Percentiles rank a stretch among this genome's conserved stretches.
These are phyloP conservation scores for Carnegiea gigantea DNA, from an alignment of 179 eudicot genomes.

Conservation along the genomic window DNA sequence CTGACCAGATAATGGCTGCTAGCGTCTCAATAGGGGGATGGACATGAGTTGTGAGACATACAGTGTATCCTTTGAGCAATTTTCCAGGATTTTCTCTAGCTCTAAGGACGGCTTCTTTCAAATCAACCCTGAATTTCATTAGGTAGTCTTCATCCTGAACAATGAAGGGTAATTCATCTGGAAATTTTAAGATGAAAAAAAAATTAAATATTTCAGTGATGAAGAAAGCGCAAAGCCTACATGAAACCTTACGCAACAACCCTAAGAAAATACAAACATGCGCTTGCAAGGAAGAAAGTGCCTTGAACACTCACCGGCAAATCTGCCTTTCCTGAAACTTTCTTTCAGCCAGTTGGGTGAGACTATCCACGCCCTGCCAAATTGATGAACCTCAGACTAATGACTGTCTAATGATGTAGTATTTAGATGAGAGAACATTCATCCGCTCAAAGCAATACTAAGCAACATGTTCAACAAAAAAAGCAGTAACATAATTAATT, in stretches of 20 bases:
- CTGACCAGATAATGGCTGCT: constrained; percentile 61
- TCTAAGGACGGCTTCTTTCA: constrained; percentile 63
- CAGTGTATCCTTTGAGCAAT: constrained; percentile 56
- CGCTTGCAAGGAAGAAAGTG: background rate
- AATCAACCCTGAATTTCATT: constrained; percentile 54
- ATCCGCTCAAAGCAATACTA: background rate
- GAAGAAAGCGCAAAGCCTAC: background rate
- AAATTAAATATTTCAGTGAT: background rate
- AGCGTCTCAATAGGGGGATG: constrained; percentile 56
- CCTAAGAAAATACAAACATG: constrained; percentile 8
- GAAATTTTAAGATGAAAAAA: constrained; percentile 7
- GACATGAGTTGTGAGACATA: constrained; percentile 63
- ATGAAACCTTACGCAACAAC: constrained; percentile 1
- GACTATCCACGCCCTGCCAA: constrained; percentile 75
- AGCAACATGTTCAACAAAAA: background rate
- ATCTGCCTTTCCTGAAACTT: constrained; percentile 65
- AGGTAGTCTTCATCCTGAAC: constrained; percentile 62
- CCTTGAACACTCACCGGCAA: constrained; percentile 62
- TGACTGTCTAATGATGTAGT: background rate
- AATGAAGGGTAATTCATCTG: constrained; percentile 80
- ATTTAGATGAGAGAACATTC: background rate
- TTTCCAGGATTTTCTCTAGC: constrained; percentile 54
- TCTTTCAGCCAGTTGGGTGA: constrained; percentile 84
- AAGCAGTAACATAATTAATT: background rate
- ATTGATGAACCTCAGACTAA: constrained; percentile 6